Base-by-base conservation (phyloP, 2,329 filamentous ascomycete species). In the Fusarium sp. region DNA sequence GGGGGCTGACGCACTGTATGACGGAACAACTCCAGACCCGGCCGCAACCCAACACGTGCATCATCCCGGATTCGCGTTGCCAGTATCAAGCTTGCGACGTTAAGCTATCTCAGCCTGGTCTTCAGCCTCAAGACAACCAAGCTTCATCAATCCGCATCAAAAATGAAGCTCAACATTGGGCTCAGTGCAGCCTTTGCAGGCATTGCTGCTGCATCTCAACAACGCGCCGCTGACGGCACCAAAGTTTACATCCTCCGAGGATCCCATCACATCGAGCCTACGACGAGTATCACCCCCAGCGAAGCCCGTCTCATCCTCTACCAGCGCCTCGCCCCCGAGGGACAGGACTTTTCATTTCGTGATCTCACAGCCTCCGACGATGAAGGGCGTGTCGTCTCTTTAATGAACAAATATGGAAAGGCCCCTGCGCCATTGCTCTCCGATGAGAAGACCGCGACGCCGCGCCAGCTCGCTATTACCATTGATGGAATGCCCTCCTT, bases 331-430 rank as follows among this genome's bases (percentile, higher is more conserved):
- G 84, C 84, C 24, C 82, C 84, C 63, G 80, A 83, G 39, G 83
- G 84, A 77, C 85, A 85, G 77, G 87, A 84, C 71, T 85, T 86
- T 73, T 85, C 84, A 74, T 83, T 84, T 77, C 85, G 82, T 79
- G 87, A 85, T 75, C 83, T 86, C 58, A 85, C 83, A 42, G 79
- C 82, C 35, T 81, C 80, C 39, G 73, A 84, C 67, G 79, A 84
- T 51, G 58, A 77, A 30, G 83, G 87, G 65, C 85, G 89, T 47
- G 86, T 88, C 14, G 81, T 93, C 44, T 83, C 85, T 55, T 83
- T 89, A 74, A 84, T 94, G 77, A 89, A 90, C 77, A 83, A 83
- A 56, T 93, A 90, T 80, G 91, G 90, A 70, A 89, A 87, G 70
- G 78, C 83, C 36, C 81, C 87, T 12, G 75, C 82, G 61, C 80